Percentiles rank a stretch among this genome's conserved stretches.
Conservation (phyloP, 164 flowering plant species). For the Pachysandra terminalis region DNA sequence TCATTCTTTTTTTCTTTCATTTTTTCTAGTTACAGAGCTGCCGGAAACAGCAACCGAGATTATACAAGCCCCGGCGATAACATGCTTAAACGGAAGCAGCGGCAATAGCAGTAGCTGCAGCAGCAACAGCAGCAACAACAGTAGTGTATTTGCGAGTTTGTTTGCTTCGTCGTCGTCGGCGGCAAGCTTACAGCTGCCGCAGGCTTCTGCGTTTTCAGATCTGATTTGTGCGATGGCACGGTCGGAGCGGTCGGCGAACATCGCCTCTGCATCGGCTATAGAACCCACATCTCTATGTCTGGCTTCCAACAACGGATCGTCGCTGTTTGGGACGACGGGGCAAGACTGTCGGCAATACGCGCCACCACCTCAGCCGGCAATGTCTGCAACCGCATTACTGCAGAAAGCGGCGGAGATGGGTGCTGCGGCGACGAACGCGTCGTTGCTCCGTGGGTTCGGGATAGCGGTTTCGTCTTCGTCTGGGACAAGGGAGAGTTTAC, state of each 20-base stretch:
- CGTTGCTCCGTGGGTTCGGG: constrained; percentile 59
- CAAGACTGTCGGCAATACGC: constrained; percentile 30
- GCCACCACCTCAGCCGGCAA: constrained; percentile 38
- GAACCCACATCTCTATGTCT: constrained; percentile 49
- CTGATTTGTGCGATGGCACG: constrained; percentile 26
- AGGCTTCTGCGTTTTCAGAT: constrained; percentile 30
- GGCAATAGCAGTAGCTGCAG: constrained; percentile 7
- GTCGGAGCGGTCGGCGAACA: constrained; percentile 16
- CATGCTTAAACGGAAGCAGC: constrained; percentile 8
- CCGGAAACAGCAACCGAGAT: constrained; percentile 29
- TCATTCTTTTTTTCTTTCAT: neutral
- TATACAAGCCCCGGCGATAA: constrained; percentile 14
- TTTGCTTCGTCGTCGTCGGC: constrained; percentile 36
- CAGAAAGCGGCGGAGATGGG: constrained; percentile 81
- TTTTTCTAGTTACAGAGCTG: constrained; percentile 20
- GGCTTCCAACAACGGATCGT: constrained; percentile 34
- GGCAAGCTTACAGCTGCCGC: constrained; percentile 11
- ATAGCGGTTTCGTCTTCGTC: constrained; percentile 32
- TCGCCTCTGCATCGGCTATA: constrained; percentile 7
- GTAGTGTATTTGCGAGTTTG: constrained; percentile 47
- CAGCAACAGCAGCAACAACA: constrained; percentile 21
- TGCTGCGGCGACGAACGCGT: constrained; percentile 44
- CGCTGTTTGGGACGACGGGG: constrained; percentile 25
- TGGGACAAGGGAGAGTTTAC: constrained; percentile 11
- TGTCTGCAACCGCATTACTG: constrained; percentile 78